phyloP scores from a whole-genome alignment of 139 green algal species.

The Parachlorella kessleri region DNA sequence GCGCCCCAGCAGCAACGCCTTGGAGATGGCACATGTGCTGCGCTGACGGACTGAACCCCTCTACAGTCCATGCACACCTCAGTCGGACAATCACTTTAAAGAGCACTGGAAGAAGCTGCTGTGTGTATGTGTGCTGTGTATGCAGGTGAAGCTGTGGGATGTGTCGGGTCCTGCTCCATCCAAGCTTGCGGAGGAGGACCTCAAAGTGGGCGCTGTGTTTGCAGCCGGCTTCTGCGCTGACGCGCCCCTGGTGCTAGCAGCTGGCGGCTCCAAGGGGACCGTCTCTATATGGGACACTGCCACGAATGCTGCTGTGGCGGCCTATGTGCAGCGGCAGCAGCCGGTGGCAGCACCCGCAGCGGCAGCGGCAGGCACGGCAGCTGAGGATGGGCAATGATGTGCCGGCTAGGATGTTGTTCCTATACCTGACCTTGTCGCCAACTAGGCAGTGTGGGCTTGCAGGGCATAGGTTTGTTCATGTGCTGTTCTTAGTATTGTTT shows the following conservation, averaged over 20 bases:
- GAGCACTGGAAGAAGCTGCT: too few relatives aligned
- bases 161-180: slow-evolving; percentile 42
- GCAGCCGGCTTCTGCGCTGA: slow-evolving; percentile 67
- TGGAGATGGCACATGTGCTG: too few relatives aligned
- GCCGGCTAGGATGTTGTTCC: background rate
- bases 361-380: background rate
- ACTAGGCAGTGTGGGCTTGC: too few relatives aligned
- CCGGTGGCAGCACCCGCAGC: background rate
- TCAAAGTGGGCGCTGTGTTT: slow-evolving; percentile 83
- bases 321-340: slow-evolving; percentile 20
- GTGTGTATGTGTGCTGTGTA: too few relatives aligned
- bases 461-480: too few relatives aligned
- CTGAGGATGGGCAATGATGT: background rate
- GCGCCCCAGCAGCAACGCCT: too few relatives aligned
- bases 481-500: too few relatives aligned
- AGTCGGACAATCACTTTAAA: too few relatives aligned
- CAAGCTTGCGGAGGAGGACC: slow-evolving; percentile 73
- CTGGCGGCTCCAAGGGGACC: slow-evolving; percentile 79
- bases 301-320: slow-evolving; percentile 37
- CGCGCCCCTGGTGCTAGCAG: slow-evolving; percentile 74
- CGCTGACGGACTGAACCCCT: too few relatives aligned
- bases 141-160: slow-evolving; percentile 93
- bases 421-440: too few relatives aligned
- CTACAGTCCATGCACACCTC: too few relatives aligned
- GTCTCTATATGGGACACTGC: slow-evolving; percentile 86